These are phyloP conservation scores for Mycena olivaceomarginata DNA, from an alignment of 768 basidiomycete species.

Conservation along the genomic window DNA sequence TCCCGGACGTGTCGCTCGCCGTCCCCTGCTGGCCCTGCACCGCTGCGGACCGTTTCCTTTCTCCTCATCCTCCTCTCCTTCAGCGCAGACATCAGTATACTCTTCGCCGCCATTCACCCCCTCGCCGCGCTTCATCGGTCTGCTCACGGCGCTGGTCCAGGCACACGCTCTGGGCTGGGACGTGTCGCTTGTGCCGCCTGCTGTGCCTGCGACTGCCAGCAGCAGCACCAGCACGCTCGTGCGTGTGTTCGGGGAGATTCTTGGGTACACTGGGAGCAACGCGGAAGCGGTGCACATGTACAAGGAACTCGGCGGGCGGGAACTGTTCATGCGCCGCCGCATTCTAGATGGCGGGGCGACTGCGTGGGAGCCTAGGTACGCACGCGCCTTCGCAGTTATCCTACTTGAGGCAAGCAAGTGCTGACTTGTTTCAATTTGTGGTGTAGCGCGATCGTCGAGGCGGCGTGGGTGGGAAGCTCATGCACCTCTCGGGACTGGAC, in stretches of 20 bases:
- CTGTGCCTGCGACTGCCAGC: conserved; percentile 74
- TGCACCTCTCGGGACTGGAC: conserved; percentile 78
- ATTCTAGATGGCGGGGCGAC: conserved; percentile 77
- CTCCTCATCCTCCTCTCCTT: conserved; percentile 33
- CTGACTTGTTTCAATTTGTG: too few species aligned
- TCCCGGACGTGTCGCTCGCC: conserved; percentile 54
- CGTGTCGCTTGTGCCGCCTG: conserved; percentile 77
- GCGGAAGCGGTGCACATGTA: conserved; percentile 78
- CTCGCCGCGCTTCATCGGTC: conserved; percentile 71
- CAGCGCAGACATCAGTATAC: background rate
- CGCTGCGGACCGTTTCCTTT: conserved; percentile 69
- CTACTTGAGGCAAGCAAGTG: background rate
- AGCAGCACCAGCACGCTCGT: conserved; percentile 78
- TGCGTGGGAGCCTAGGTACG: conserved; percentile 76
- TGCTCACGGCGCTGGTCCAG: conserved; percentile 76
- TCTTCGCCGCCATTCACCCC: conserved; percentile 62
- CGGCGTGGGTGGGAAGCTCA: conserved; percentile 72
- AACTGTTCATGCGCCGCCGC: conserved; percentile 77
- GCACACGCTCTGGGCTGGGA: conserved; percentile 81
- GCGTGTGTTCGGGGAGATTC: conserved; percentile 70
- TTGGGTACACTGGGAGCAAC: conserved; percentile 69
- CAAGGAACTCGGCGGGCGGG: conserved; percentile 81
- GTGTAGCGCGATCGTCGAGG: conserved; percentile 75
- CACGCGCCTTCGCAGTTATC: background rate
- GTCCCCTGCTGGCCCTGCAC: conserved; percentile 71